Evolutionary conservation across 768 basidiomycete genomes (phyloP), one percentile per base, ranked within the genome.

Genomic region (Daedaleopsis nitida): DNA sequence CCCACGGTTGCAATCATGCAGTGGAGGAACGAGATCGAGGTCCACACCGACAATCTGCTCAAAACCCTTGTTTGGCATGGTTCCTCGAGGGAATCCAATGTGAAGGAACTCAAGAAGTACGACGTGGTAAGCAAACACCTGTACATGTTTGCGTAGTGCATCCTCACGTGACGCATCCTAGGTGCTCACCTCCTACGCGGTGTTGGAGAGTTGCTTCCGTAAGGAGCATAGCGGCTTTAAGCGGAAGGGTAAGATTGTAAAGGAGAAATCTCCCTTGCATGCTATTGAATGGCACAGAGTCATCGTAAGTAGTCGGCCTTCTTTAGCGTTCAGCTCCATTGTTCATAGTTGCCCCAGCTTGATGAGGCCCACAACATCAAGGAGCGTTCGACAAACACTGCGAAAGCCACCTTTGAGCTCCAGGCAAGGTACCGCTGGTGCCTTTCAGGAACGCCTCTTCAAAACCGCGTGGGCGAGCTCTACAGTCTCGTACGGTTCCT

Each of bases 331-430:
- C 23, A 49, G 5, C 12, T 49, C 6, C 47, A 12, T 24, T 24
- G 21, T 21, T 45, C 17, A 45, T 17, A 45, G 14, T 10, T 45
- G n/a, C 21, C 17, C 19, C 58, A 92, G 90, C 83, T 97, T 47
- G 95, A 98, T 66, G 95, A 97, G 77, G 96, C 96, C 6, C 96
- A 98, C 75, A 98, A 96, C 72, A 98, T 98, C 79, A 98, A 98
- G 70, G 96, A 98, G 71, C 86, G 96, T 4, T 77, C 86, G 4
- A 95, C 93, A 1, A 98, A 96, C 71, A 98, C 96, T 0, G 96
- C 96, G 1, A 98, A 96, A 74, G 96, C 95, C n/a, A 85, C 94
- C 0, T 99, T 99, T 72, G 91, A 94, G 57, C 79, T 99, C 12
- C 75, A 88, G 65, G 85, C 89, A 57, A 84, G 83, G 52, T 93